These are phyloP conservation scores for Arthroderma sp. DNA, from an alignment of 2,329 filamentous ascomycete species.

Conservation along the genomic window DNA sequence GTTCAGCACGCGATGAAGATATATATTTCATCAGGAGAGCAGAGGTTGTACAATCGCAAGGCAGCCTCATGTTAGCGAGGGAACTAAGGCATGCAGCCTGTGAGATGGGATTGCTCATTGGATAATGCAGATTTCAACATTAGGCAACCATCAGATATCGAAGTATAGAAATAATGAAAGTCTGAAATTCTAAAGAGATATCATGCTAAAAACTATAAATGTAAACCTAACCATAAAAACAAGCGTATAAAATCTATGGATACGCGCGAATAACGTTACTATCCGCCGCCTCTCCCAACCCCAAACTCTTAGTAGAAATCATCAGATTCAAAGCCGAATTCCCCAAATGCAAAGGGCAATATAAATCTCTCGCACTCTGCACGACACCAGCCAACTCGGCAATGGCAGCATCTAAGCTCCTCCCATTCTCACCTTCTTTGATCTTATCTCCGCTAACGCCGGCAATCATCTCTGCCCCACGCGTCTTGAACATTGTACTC, in stretches of 20 bases:
- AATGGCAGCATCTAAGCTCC: constrained; percentile 26
- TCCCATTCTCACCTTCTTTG: constrained; percentile 18
- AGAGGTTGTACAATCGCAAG: too few relatives aligned
- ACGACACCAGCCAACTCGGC: constrained; percentile 29
- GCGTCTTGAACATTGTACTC: constrained; percentile 32
- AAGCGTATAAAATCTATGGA: constrained; percentile 14
- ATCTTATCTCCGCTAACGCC: constrained; percentile 15
- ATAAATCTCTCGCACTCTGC: constrained; percentile 28
- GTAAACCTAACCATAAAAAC: too few relatives aligned
- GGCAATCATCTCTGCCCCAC: constrained; percentile 25
- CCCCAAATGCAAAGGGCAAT: constrained; percentile 27
- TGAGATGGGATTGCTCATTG: too few relatives aligned
- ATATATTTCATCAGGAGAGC: too few relatives aligned
- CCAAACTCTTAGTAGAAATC: constrained; percentile 20
- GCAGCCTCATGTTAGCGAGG: too few relatives aligned
- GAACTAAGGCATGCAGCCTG: too few relatives aligned
- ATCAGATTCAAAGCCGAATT: constrained; percentile 25
- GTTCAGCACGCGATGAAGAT: too few relatives aligned
- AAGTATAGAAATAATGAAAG: not conserved
- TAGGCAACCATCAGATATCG: not conserved
- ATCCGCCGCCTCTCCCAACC: constrained; percentile 18
- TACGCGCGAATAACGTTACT: constrained; percentile 20
- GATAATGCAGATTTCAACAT: not conserved
- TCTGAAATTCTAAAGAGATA: not conserved
- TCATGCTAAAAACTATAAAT: not conserved